phyloP scores from a whole-genome alignment of 148 eudicot genomes.

The Heliamphora exappendiculata region DNA sequence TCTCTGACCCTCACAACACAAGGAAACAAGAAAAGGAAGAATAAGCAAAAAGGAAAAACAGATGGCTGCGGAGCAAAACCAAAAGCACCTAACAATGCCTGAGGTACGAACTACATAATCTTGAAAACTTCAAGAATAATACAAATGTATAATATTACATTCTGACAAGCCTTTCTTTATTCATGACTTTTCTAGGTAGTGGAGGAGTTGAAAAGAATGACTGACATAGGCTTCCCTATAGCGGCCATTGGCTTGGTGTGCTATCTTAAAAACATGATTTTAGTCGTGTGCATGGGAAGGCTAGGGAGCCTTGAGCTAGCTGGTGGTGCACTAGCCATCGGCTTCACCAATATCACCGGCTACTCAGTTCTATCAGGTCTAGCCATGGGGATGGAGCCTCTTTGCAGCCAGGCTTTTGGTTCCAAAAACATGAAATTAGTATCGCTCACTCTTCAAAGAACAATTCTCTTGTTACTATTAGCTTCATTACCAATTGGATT shows the following conservation, averaged over 20 bases:
- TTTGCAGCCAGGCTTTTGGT: slow-evolving; percentile 86
- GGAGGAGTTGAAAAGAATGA: slow-evolving; percentile 63
- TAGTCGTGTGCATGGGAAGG: slow-evolving; percentile 72
- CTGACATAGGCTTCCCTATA: slow-evolving; percentile 58
- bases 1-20: slow-evolving; percentile 9
- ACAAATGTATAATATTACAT: background rate
- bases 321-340: slow-evolving; percentile 83
- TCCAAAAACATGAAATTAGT: slow-evolving; percentile 47
- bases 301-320: slow-evolving; percentile 79
- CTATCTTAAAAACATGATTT: slow-evolving; percentile 67
- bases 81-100: slow-evolving; percentile 31
- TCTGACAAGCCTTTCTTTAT: slow-evolving; percentile 7
- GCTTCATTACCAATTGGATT: slow-evolving; percentile 58
- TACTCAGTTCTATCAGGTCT: slow-evolving; percentile 79
- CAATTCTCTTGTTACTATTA: slow-evolving; percentile 44
- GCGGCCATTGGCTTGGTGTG: slow-evolving; percentile 56
- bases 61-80: slow-evolving; percentile 33
- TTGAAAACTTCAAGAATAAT: slow-evolving; percentile 4
- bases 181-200: slow-evolving; percentile 35
- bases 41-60: slow-evolving; percentile 20
- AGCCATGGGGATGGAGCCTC: slow-evolving; percentile 88
- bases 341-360: slow-evolving; percentile 81
- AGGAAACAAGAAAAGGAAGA: slow-evolving; percentile 15
- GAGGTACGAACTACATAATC: slow-evolving; percentile 46
- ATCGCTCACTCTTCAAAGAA: slow-evolving; percentile 45